A percentile compares a stretch with the other conserved stretches of the same genome.
phyloP scores from a whole-genome alignment of 169 alveolate species.

The Cyclospora cayetanensis region DNA sequence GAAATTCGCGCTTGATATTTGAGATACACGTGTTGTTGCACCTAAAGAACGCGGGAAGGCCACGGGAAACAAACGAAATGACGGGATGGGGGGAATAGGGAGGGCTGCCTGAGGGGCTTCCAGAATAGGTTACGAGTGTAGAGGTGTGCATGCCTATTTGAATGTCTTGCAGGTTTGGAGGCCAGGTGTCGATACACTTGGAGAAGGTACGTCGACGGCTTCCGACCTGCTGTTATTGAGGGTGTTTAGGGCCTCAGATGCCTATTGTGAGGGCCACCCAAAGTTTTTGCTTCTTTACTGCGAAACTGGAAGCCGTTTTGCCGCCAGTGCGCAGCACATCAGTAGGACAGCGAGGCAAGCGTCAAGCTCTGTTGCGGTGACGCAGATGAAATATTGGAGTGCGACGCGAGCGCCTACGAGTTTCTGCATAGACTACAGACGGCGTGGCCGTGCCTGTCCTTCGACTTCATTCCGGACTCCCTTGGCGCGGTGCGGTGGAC shows the following conservation, averaged over 20 bases:
- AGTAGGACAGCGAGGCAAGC: no score
- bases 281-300: no score
- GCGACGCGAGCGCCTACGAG: conserved; percentile 63
- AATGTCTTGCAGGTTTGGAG: conserved; percentile 12
- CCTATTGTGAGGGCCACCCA: no score
- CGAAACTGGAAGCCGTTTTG: no score
- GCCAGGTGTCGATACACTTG: conserved; percentile 29
- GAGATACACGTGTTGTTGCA: background rate
- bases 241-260: background rate
- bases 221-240: background rate
- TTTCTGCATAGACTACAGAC: conserved; percentile 46
- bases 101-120: no score
- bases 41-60: no score
- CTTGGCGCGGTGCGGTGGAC: conserved; percentile 26
- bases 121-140: no score
- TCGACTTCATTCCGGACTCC: conserved; percentile 57
- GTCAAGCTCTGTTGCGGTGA: no score
- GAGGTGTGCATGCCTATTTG: no score
- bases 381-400: conserved; percentile 66
- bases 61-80: no score
- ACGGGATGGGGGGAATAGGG: no score
- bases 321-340: no score
- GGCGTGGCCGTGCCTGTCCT: conserved; percentile 73
- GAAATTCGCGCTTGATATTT: background rate
- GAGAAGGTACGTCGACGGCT: background rate